Percentiles rank a stretch among this genome's conserved stretches.
Conservation (phyloP, 306 rosid genomes). For the Cicer yamashitae region DNA sequence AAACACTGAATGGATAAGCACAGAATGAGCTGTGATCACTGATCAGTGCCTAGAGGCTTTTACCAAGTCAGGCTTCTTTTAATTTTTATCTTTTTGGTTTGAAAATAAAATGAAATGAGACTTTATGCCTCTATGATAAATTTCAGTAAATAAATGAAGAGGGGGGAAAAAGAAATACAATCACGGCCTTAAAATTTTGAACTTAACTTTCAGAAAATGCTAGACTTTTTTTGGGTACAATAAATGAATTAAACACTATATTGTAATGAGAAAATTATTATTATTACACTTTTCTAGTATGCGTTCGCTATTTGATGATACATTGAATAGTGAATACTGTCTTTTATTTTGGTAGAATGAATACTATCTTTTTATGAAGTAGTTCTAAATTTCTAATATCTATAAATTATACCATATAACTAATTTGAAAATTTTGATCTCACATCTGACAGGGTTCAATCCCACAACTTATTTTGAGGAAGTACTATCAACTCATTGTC, state of each 20-base stretch:
- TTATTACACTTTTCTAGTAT: not conserved
- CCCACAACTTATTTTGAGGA: conserved; percentile 45
- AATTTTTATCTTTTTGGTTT: not conserved
- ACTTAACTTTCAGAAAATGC: conserved; percentile 37
- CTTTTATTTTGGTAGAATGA: not conserved
- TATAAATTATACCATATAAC: not conserved
- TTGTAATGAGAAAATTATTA: not conserved
- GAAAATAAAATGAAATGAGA: conserved; percentile 11
- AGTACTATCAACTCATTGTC: conserved; percentile 49
- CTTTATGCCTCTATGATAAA: not conserved
- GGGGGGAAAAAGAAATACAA: conserved; percentile 1
- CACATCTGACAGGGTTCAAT: conserved; percentile 26
- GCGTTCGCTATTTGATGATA: conserved; percentile 1
- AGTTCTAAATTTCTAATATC: not conserved
- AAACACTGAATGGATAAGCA: conserved; percentile 38
- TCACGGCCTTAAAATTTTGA: not conserved
- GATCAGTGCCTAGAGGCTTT: conserved; percentile 22
- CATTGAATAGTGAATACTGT: not conserved
- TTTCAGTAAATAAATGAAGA: not conserved
- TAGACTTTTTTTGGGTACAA: not conserved
- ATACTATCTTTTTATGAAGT: conserved; percentile 11
- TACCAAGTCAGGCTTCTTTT: not conserved
- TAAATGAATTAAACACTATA: not conserved
- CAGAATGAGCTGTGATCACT: conserved; percentile 36
- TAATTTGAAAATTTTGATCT: conserved; percentile 26